Conservation (phyloP, 116 monocot species). For the Trichopus zeylanicus region DNA sequence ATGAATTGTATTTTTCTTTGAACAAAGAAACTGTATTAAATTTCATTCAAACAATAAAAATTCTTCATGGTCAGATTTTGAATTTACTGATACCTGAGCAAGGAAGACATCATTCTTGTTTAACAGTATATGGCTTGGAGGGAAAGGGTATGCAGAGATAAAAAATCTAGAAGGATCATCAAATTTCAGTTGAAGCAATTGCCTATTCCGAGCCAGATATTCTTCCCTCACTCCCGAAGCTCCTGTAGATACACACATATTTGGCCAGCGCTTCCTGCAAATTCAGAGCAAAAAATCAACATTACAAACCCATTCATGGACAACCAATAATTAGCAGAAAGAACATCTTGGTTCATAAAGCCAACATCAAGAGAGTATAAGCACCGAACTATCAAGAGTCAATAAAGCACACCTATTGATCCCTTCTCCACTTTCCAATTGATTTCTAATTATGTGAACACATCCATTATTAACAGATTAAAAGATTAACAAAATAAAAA, state of each 20-base stretch:
- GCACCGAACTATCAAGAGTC: too few relatives aligned
- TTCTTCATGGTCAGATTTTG: not conserved
- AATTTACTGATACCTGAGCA: conserved; percentile 28
- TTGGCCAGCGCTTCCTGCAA: conserved; percentile 57
- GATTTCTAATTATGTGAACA: not conserved
- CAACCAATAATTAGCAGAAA: not conserved
- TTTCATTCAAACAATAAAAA: too few relatives aligned
- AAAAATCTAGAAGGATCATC: conserved; percentile 22
- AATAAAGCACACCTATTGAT: too few relatives aligned
- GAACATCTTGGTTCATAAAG: not conserved
- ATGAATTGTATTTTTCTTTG: too few relatives aligned
- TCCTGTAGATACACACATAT: conserved; percentile 17
- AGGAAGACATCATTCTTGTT: conserved; percentile 26
- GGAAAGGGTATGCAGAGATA: conserved; percentile 7
- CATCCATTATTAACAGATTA: too few relatives aligned
- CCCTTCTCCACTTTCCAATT: not conserved
- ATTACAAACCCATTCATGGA: not conserved
- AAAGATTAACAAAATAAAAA: too few relatives aligned
- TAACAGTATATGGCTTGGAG: conserved; percentile 43
- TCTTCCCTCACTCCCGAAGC: conserved; percentile 25
- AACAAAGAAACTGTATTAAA: too few relatives aligned
- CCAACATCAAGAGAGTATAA: too few relatives aligned
- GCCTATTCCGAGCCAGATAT: conserved; percentile 36
- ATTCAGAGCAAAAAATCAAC: conserved; percentile 4
- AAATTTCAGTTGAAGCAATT: conserved; percentile 58